Conservation (phyloP, 768 basidiomycete genomes). For the Trametes cinnabarina region DNA sequence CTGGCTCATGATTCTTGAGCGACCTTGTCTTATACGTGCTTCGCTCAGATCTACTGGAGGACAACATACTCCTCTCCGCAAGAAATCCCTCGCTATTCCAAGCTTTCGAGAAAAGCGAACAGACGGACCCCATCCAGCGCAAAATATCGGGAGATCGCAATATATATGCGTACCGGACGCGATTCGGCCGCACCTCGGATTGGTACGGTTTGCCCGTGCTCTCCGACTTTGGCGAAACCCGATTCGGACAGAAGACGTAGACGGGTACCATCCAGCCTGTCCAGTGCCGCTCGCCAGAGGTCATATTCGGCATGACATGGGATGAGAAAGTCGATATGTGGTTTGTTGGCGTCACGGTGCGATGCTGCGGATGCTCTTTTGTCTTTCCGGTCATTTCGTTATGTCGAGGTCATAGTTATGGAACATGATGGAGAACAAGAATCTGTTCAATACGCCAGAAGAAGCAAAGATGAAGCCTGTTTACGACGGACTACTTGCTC, state of each 20-base stretch:
- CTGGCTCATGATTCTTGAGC: neutral
- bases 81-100: neutral
- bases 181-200: neutral
- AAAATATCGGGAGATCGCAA: conserved; percentile 9
- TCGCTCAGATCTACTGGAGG: conserved; percentile 17
- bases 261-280: conserved; percentile 25
- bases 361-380: neutral
- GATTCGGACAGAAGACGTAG: conserved; percentile 7
- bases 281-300: conserved; percentile 31
- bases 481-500: conserved; percentile 12
- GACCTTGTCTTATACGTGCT: too few relatives aligned
- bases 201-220: conserved; percentile 18
- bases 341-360: conserved; percentile 31
- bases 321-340: conserved; percentile 31
- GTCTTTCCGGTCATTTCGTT: neutral
- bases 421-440: conserved; percentile 9
- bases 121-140: neutral
- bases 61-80: conserved; percentile 8
- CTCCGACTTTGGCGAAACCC: conserved; percentile 28
- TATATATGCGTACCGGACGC: conserved; percentile 11
- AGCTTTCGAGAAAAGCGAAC: conserved; percentile 5
- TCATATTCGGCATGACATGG: conserved; percentile 30
- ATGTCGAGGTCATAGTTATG: conserved; percentile 3
- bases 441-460: conserved; percentile 10
- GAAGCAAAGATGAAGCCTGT: neutral